Conservation (phyloP, 352 stramenopile genomes). For the Pythium chondricola region DNA sequence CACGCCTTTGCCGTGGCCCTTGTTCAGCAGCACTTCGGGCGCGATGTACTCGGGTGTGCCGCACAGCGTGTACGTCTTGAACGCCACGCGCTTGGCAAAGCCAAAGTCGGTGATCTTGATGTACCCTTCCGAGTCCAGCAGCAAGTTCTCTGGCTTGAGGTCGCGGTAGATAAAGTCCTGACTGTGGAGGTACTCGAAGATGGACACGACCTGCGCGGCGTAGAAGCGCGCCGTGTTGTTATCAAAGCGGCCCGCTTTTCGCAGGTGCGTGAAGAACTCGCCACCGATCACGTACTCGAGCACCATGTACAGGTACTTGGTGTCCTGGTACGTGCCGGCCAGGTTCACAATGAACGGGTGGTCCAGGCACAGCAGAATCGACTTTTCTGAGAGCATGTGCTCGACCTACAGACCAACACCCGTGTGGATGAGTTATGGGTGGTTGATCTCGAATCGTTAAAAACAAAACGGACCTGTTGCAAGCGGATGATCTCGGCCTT, state of each 20-base stretch:
- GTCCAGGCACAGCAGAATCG: conserved; percentile 88
- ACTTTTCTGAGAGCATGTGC: conserved; percentile 97
- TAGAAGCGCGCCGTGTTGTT: conserved; percentile 92
- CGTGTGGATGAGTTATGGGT: background rate
- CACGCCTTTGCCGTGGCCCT: conserved; percentile 86
- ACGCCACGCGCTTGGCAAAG: conserved; percentile 91
- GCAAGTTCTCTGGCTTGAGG: conserved; percentile 93
- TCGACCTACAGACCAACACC: conserved; percentile 65
- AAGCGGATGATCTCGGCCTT: conserved; percentile 95
- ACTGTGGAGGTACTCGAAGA: conserved; percentile 96
- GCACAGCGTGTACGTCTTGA: conserved; percentile 94
- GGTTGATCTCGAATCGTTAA: no score
- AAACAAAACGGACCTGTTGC: conserved; percentile 87
- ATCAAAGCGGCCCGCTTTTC: conserved; percentile 92
- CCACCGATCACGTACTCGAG: conserved; percentile 96
- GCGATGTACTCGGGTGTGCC: conserved; percentile 93
- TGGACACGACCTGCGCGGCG: conserved; percentile 90
- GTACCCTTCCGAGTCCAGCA: conserved; percentile 93
- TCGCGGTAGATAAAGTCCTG: conserved; percentile 98
- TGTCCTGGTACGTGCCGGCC: conserved; percentile 92
- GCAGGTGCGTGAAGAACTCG: conserved; percentile 96
- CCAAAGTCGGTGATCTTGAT: conserved; percentile 96
- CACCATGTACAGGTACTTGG: conserved; percentile 96
- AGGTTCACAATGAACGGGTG: conserved; percentile 98
- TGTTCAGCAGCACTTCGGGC: conserved; percentile 88